These are phyloP conservation scores for Claviceps citrina DNA, from an alignment of 2,329 filamentous ascomycete species.

Conservation along the genomic window DNA sequence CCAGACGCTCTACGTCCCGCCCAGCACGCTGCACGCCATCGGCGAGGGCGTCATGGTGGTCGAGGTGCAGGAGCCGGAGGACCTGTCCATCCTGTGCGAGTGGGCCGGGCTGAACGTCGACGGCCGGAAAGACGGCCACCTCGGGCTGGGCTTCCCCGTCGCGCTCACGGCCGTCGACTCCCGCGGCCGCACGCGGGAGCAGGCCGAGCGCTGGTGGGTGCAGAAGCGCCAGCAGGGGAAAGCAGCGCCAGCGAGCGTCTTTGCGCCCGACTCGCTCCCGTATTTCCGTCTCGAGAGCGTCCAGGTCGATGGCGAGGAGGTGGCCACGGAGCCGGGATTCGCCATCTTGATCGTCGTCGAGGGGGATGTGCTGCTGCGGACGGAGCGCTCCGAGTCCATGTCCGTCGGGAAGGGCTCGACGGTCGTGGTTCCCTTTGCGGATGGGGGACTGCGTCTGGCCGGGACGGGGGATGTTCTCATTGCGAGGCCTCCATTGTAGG, in stretches of 20 bases:
- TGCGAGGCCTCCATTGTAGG: slow-evolving; percentile 5
- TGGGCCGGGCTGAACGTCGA: slow-evolving; percentile 8
- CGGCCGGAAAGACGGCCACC: slow-evolving; percentile 7
- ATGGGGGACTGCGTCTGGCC: slow-evolving; percentile 7
- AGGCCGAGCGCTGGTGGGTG: slow-evolving; percentile 5
- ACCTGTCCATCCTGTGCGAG: slow-evolving; percentile 10
- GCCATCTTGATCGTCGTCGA: background rate
- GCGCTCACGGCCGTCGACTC: slow-evolving; percentile 9
- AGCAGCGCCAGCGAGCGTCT: background rate
- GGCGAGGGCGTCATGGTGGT: slow-evolving; percentile 10
- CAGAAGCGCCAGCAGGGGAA: background rate
- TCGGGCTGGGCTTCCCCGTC: slow-evolving; percentile 8
- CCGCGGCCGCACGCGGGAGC: slow-evolving; percentile 2
- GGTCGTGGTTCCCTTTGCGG: slow-evolving; percentile 8
- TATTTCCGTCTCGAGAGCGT: slow-evolving; percentile 9
- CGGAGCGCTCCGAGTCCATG: background rate
- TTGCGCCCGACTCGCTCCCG: slow-evolving; percentile 4
- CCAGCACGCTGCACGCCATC: slow-evolving; percentile 11
- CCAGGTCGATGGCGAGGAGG: background rate
- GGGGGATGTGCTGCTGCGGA: background rate
- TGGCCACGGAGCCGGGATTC: background rate
- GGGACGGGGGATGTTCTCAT: slow-evolving; percentile 8
- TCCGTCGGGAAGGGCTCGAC: slow-evolving; percentile 6
- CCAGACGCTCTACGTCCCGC: slow-evolving; percentile 10
- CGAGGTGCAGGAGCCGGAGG: slow-evolving; percentile 10